Base-by-base conservation (phyloP, 306 rosid genomes). In the Vachellia pachyceras region DNA sequence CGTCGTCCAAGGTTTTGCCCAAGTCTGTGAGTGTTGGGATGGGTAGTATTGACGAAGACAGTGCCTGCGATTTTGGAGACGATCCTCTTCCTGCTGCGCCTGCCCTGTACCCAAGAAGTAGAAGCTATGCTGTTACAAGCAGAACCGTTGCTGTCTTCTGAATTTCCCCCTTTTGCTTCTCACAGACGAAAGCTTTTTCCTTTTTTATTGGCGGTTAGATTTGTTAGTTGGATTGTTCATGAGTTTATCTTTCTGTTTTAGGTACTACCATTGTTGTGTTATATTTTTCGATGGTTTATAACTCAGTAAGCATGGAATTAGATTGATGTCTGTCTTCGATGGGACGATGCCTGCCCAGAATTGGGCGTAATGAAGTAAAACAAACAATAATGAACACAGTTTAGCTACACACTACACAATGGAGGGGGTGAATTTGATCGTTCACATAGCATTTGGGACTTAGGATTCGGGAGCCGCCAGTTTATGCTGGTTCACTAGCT, bases 31-130 rank as follows among this genome's bases (percentile, higher is more conserved):
- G 93, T 55, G 97, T 90, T 18, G 91, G 91, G 1, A 91, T 93
- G 98, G 85, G 86, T 1, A 75, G 22, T 75, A 91, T 93, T 35
- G 98, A 91, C 52, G 97, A 93, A 73, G 97, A 93, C 4, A 77
- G 9, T 18, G 79, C 94, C 17, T 69, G 35, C 65, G 97, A 92
- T 7, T 75, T 80, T 42, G 69, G 80, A 0, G 84, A 83, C 14
- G 49, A 57, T 0, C 78, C n/a, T 46, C 79, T 33, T 50, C 75
- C 20, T 20, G 23, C 5, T 70, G 81, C 37, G 13, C 61, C 76
- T 0, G 79, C 80, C 18, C 74, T 77, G 1, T 76, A 82, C 75
- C 92, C 97, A 0, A 86, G 94, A 63, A 91, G 94, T 77, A 88
- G 80, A 83, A 93, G 92, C 85, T 87, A 82, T 42, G 97, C 94